These are phyloP conservation scores for Teunomyces gatunensis DNA, from an alignment of 805 yeast species.

Conservation along the genomic window DNA sequence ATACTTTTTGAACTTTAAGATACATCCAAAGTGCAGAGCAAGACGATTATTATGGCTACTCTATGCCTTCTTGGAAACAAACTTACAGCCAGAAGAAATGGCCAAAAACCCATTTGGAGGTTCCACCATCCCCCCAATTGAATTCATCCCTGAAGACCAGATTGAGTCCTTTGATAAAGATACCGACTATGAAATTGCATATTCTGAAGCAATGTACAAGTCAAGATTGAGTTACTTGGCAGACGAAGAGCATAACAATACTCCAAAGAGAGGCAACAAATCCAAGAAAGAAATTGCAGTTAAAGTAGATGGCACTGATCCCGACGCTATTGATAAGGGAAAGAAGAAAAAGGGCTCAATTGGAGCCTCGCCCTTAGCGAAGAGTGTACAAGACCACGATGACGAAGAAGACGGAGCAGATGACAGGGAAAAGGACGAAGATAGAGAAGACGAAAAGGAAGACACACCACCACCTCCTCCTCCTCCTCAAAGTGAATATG, in stretches of 20 bases:
- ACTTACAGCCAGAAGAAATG: constrained; percentile 50
- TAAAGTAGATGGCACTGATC: constrained; percentile 1
- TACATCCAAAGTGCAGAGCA: constrained; percentile 66
- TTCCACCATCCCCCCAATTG: constrained; percentile 30
- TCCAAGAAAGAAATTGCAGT: constrained; percentile 19
- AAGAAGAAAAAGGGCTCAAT: background rate
- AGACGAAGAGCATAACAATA: constrained; percentile 36
- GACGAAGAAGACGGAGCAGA: constrained; percentile 5
- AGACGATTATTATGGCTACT: constrained; percentile 78
- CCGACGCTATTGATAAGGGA: background rate
- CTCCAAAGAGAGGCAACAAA: constrained; percentile 32
- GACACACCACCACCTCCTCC: constrained; percentile 1
- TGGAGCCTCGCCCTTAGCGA: background rate
- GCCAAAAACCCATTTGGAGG: constrained; percentile 56
- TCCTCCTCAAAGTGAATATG: constrained; percentile 3
- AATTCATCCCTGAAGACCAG: constrained; percentile 26
- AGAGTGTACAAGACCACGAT: background rate
- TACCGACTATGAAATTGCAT: constrained; percentile 46
- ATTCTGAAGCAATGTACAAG: constrained; percentile 47
- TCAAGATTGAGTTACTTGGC: constrained; percentile 39
- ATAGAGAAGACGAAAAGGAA: constrained; percentile 8
- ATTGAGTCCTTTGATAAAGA: constrained; percentile 41
- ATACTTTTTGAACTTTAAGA: constrained; percentile 60
- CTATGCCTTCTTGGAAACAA: constrained; percentile 77
- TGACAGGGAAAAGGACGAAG: constrained; percentile 7